phyloP scores from a whole-genome alignment of 305 asterid species.

The Fraxinus greggii region DNA sequence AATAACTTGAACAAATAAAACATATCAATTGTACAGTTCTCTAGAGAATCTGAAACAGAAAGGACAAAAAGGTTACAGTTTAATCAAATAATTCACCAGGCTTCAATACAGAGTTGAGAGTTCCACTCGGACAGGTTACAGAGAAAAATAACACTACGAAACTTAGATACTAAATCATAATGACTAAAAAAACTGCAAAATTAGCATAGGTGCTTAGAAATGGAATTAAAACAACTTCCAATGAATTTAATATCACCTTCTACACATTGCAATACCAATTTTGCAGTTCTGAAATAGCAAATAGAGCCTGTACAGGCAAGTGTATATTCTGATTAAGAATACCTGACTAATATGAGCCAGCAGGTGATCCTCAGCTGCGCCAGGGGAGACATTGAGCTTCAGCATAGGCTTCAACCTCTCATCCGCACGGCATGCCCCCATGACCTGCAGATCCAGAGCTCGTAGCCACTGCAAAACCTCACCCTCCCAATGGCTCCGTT shows the following conservation, averaged over 20 bases:
- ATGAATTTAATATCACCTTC: background rate
- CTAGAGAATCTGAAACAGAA: background rate
- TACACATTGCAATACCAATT: background rate
- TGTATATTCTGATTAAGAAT: background rate
- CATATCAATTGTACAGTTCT: background rate
- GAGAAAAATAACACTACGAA: background rate
- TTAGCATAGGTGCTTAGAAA: background rate
- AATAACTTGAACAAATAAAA: background rate
- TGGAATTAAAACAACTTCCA: background rate
- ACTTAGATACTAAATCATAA: background rate
- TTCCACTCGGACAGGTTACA: background rate
- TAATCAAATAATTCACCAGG: background rate
- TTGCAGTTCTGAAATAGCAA: background rate
- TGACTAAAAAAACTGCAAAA: background rate
- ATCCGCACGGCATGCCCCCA: constrained; percentile 95
- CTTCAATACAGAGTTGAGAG: background rate
- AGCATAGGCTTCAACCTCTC: constrained; percentile 94
- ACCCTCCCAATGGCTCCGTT: constrained; percentile 38
- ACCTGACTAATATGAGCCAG: constrained; percentile 86
- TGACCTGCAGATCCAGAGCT: constrained; percentile 85
- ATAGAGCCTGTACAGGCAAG: background rate
- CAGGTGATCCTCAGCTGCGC: constrained; percentile 75
- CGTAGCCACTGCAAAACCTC: constrained; percentile 61
- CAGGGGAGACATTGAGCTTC: constrained; percentile 67
- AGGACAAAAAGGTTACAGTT: background rate